These are phyloP conservation scores for Candida tammaniensis DNA, from an alignment of 805 yeast species.

Conservation along the genomic window DNA sequence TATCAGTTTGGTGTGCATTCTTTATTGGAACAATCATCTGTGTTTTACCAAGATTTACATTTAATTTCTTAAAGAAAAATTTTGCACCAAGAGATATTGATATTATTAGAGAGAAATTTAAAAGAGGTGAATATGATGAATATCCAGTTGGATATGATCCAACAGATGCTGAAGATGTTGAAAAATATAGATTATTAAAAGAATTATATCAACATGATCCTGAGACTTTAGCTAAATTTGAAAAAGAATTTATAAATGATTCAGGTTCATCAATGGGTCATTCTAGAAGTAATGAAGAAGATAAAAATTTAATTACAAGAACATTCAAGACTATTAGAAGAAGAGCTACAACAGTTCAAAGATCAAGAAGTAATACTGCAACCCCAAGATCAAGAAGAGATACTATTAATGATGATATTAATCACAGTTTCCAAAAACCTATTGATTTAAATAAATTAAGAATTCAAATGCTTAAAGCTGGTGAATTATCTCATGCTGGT, in stretches of 20 bases:
- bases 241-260: slow-evolving; percentile 16
- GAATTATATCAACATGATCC: slow-evolving; percentile 34
- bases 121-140: slow-evolving; percentile 48
- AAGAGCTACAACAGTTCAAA: slow-evolving; percentile 22
- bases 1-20: slow-evolving; percentile 62
- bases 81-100: slow-evolving; percentile 68
- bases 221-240: slow-evolving; percentile 31
- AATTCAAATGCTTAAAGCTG: slow-evolving; percentile 34
- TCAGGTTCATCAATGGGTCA: slow-evolving; percentile 3
- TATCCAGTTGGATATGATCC: slow-evolving; percentile 55
- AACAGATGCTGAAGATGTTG: slow-evolving; percentile 43
- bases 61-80: slow-evolving; percentile 47
- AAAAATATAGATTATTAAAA: slow-evolving; percentile 32
- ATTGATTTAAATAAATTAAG: slow-evolving; percentile 33
- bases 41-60: slow-evolving; percentile 59
- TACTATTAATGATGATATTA: slow-evolving; percentile 18
- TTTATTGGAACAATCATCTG: slow-evolving; percentile 54
- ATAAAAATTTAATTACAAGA: slow-evolving; percentile 17
- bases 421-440: slow-evolving; percentile 30
- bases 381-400: slow-evolving; percentile 25
- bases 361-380: too few species aligned
- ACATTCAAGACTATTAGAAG: slow-evolving; percentile 37
- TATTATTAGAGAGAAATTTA: slow-evolving; percentile 61
- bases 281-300: not conserved
- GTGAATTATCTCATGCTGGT: slow-evolving; percentile 31